Conservation (phyloP, 805 yeast species). For the Lachancea sp. region DNA sequence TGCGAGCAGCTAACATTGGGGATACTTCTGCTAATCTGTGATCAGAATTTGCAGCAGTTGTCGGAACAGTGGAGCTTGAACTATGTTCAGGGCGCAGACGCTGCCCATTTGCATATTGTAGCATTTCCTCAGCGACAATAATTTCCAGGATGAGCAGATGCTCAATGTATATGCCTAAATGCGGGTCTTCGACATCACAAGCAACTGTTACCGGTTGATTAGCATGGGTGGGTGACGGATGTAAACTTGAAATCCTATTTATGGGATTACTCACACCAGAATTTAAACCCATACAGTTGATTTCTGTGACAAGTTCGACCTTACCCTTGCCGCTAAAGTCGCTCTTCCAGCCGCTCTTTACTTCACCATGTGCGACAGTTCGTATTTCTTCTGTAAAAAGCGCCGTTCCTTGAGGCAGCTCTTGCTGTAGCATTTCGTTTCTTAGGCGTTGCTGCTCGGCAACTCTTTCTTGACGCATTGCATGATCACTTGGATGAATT, state of each 20-base stretch:
- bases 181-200: conserved; percentile 79
- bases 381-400: conserved; percentile 68
- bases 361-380: conserved; percentile 69
- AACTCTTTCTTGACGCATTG: conserved; percentile 30
- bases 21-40: conserved; percentile 40
- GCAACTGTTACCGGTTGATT: conserved; percentile 44
- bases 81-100: conserved; percentile 19
- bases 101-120: conserved; percentile 38
- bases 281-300: conserved; percentile 51
- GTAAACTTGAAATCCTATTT: conserved; percentile 39
- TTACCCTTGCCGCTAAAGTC: conserved; percentile 76
- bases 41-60: conserved; percentile 24
- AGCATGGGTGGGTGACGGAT: conserved; percentile 19
- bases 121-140: conserved; percentile 86
- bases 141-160: conserved; percentile 80
- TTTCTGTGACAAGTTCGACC: conserved; percentile 71
- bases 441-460: conserved; percentile 30
- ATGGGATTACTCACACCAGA: conserved; percentile 46
- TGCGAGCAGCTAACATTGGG: conserved; percentile 38
- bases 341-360: conserved; percentile 91
- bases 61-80: conserved; percentile 1
- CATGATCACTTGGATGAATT: conserved; percentile 34
- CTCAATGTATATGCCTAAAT: conserved; percentile 65
- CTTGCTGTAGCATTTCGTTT: conserved; percentile 29
- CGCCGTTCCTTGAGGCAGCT: conserved; percentile 32